phyloP scores from a whole-genome alignment of 1,139 yeast genomes.

The Geotrichum citri-aurantii region DNA sequence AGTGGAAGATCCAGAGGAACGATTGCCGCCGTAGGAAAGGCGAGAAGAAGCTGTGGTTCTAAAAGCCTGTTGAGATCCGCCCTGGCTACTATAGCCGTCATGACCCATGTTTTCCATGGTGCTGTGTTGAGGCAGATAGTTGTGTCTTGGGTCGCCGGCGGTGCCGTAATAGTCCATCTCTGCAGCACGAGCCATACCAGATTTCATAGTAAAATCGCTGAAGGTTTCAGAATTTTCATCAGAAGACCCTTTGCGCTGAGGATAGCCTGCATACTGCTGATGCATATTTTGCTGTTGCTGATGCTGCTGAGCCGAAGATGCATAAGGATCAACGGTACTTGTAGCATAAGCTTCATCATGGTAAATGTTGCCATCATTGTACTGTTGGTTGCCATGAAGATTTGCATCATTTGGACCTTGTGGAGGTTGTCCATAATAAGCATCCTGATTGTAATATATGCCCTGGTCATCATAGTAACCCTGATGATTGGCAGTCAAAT shows the following conservation, averaged over 20 bases:
- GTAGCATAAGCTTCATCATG: constrained; percentile 33
- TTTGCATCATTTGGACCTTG: constrained; percentile 19
- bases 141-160: constrained; percentile 23
- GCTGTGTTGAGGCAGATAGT: constrained; percentile 29
- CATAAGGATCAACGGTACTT: constrained; percentile 32
- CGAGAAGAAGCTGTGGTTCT: constrained; percentile 35
- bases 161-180: constrained; percentile 35
- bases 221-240: constrained; percentile 41
- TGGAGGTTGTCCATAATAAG: constrained; percentile 30
- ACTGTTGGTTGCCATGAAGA: constrained; percentile 29
- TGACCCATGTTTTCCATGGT: constrained; percentile 29
- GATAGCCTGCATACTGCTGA: constrained; percentile 12
- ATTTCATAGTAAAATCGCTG: constrained; percentile 40
- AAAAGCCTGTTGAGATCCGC: constrained; percentile 14
- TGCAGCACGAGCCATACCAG: constrained; percentile 37
- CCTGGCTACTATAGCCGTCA: constrained; percentile 16
- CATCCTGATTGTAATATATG: constrained; percentile 23
- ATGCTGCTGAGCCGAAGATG: constrained; percentile 20
- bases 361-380: constrained; percentile 32
- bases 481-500: constrained; percentile 20
- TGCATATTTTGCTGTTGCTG: constrained; percentile 10
- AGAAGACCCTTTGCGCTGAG: constrained; percentile 28
- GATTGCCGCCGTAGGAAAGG: constrained; percentile 63
- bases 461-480: constrained; percentile 30
- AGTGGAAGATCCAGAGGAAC: constrained; percentile 92